Percentiles rank a stretch among this genome's conserved stretches.
phyloP scores from a whole-genome alignment of 352 stramenopile genomes.

The Hyaloperonospora brassicae region DNA sequence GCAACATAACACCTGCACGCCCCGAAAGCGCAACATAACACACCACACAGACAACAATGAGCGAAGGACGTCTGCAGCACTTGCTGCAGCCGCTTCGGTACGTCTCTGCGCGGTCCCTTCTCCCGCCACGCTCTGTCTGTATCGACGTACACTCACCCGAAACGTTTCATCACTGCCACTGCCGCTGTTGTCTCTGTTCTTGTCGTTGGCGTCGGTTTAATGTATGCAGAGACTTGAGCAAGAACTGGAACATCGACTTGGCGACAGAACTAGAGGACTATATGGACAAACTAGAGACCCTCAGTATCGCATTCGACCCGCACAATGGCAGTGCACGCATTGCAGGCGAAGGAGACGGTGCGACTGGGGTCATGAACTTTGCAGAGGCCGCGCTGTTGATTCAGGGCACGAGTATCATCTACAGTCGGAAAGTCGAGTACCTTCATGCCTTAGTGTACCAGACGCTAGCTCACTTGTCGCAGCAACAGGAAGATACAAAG shows the following conservation, averaged over 20 bases:
- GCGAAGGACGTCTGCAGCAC: slow-evolving; percentile 67
- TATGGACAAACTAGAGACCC: slow-evolving; percentile 76
- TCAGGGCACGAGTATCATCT: slow-evolving; percentile 89
- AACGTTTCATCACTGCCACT: too few relatives aligned
- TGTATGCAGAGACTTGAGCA: slow-evolving; percentile 66
- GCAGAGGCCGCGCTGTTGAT: slow-evolving; percentile 89
- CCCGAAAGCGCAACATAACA: too few relatives aligned
- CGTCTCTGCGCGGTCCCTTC: slow-evolving; percentile 7
- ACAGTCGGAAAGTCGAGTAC: slow-evolving; percentile 94
- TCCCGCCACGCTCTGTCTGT: slow-evolving; percentile 2
- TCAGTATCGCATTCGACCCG: slow-evolving; percentile 63
- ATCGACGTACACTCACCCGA: background rate
- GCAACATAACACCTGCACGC: too few relatives aligned
- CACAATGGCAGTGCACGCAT: slow-evolving; percentile 24
- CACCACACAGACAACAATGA: slow-evolving; percentile 16
- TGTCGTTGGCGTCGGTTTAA: too few relatives aligned
- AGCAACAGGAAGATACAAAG: slow-evolving; percentile 36
- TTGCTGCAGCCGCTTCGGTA: slow-evolving; percentile 82
- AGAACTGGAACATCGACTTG: slow-evolving; percentile 90
- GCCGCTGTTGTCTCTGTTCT: too few relatives aligned
- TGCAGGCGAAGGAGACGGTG: slow-evolving; percentile 4
- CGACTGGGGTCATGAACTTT: slow-evolving; percentile 82
- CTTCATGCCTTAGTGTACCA: slow-evolving; percentile 90
- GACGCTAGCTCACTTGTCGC: slow-evolving; percentile 74
- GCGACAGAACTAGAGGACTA: slow-evolving; percentile 86